Evolutionary conservation across 2,329 filamentous ascomycete species (phyloP), one percentile per base, ranked within the genome.

Genomic region (Colletotrichum lini): DNA sequence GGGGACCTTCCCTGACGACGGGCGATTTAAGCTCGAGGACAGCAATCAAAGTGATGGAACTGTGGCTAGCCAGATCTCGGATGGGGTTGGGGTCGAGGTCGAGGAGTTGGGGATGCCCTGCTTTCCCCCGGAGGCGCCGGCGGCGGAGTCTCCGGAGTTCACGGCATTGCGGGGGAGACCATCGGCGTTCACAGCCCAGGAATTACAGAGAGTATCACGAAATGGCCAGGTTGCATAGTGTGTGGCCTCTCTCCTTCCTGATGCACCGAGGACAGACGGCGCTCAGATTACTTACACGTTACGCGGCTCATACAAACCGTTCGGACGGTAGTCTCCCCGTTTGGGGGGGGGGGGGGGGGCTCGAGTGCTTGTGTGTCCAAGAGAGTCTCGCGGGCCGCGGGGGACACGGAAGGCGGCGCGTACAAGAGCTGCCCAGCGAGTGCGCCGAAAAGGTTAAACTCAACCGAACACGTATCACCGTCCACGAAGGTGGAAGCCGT

Each of bases 381-480:
- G 23, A n/a, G 23, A 30, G 26, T 12, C 18, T 26, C 26, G 26
- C 26, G 26, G 26, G 3, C 26, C 26, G 26, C 26, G 4, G 26
- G 26, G 4, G 26, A n/a, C 9, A 16, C 4, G 42, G n/a, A 16
- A 15, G 57, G 23, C 30, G 12, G 38, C 42, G 42, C 57, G 30
- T 49, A 35, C 42, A n/a, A n/a, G 26, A 49, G 23, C 57, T 44
- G 57, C 26, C 44, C 57, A 60, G 15, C 50, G 50, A 59, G 35
- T 47, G 23, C 35, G 57, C 57, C 26, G 26, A 60, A 47, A 60
- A 60, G 23, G 57, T 60, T 49, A 49, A 60, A 60, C 13, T n/a
- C 57, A 47, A 21, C 42, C 57, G 42, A 49, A n/a, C 15, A 60
- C 42, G 57, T 47, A 47, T n/a, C 30, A 49, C 57, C 26, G 26